Base-by-base conservation (phyloP, 2,329 filamentous ascomycete genomes). In the Neurospora sp. region DNA sequence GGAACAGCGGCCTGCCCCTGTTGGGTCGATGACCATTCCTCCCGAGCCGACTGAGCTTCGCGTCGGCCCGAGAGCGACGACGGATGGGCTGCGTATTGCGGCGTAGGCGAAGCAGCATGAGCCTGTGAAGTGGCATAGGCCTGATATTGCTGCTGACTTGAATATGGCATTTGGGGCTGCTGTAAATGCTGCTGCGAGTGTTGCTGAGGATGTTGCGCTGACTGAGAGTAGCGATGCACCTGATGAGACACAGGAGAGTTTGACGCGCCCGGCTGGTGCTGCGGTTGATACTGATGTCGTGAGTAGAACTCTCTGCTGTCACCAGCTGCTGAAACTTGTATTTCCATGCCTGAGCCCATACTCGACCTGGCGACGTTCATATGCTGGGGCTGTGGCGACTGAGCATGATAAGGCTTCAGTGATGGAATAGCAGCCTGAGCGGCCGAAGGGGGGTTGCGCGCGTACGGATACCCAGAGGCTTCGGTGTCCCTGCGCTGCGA, bases 41-140 rank as follows among this genome's bases (percentile, higher is more conserved):
- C 82, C 33, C 82, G 77, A 36, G 75, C 75, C 1, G 77, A 74
- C 9, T 75, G 79, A 0, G 82, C 75, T 66, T 87, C 85, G 23
- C 84, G 82, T 11, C 80, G 78, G 38, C 83, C 80, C 13, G 83
- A 76, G 15, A 79, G 23, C 52, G 52, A 76, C 28, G 82, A 75
- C n/a, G 81, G 79, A 75, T 88, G 85, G 10, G 81, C 77, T 0
- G 82, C 79, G 70, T 88, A 89, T 73, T 87, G 86, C 23, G 84
- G 82, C n/a, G 84, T 82, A n/a, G 86, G 83, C 7, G 85, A 85
- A n/a, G 82, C 81, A 28, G 81, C 80, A 15, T 80, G 78, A n/a
- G 77, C 75, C 73, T 83, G 83, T 3, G 78, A 74, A 67, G 83
- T 85, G 9, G 82, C 77, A 69, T 86, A 86, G 3, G 80, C 79